Evolutionary conservation across 1,284 basidiomycete genomes (phyloP), one percentile per base, ranked within the genome.

Genomic region (Ganoderma lingzhi): DNA sequence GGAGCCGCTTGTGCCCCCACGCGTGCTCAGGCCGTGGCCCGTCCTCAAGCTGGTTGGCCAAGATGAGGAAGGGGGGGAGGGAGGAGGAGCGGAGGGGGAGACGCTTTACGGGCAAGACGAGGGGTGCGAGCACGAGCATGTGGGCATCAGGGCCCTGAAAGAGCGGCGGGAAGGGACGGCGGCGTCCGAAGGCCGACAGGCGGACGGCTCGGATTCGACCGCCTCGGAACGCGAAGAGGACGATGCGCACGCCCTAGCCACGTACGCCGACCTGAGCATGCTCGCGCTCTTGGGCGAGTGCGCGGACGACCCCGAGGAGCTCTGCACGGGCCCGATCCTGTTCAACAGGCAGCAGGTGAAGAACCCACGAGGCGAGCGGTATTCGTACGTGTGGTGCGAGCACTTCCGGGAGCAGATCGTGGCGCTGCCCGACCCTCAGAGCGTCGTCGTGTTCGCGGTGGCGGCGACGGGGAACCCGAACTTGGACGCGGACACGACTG

Each of bases 11-110:
- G 64, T 71, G 14, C 62, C 44, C 8, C 76, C 76, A 23, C 74
- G 75, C 53, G 51, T 74, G 23, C 59, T 70, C 14, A 62, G 71
- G 19, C 76, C 77, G 39, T 78, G 77, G 75, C 77, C 78, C 23
- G 74, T 77, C 19, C 74, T 78, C 28, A 69, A 56, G 51, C 42
- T 77, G 17, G 56, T 15, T 32, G 15, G 15, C 1, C 23, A 23
- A 23, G 23, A 23, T 23, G 23, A 37, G 2, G 56, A 8, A 17
- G 32, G 19, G 10, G 37, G 8, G 15, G 35, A n/a, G 0, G 19
- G 30, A 0, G 44, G 19, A 14, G 48, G 48, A 10, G 48, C 2
- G 4, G 30, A 2, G 3, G 48, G 3, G 9, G 23, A 23, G 28
- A 63, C 30, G 44, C 62, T 73, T 23, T 61, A 71, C n/a, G 65